Conservation (phyloP, 2,329 filamentous ascomycete genomes). For the Calonectria hongkongensis region DNA sequence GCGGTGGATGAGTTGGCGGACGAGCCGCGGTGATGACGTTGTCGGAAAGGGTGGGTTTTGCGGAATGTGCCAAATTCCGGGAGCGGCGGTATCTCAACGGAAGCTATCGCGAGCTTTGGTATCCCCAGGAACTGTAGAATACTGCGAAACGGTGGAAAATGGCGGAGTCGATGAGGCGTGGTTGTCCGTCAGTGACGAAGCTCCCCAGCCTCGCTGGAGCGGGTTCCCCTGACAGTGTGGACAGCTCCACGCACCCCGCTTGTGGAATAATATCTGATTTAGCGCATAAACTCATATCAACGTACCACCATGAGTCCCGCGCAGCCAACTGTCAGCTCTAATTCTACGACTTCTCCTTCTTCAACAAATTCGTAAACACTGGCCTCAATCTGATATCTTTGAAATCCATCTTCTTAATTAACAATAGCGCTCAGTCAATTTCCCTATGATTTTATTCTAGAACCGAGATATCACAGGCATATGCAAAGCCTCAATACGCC, state of each 20-base stretch:
- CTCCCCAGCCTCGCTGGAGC: constrained; percentile 55
- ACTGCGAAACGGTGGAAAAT: constrained; percentile 34
- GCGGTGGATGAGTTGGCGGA: constrained; percentile 38
- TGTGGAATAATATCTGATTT: constrained; percentile 53
- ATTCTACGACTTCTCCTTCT: background rate
- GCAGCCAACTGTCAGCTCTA: background rate
- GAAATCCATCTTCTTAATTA: background rate
- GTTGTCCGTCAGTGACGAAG: constrained; percentile 55
- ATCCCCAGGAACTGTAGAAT: constrained; percentile 43
- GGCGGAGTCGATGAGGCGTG: constrained; percentile 37
- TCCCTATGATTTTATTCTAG: background rate
- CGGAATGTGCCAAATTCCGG: constrained; percentile 27
- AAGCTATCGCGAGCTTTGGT: constrained; percentile 39
- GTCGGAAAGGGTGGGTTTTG: constrained; percentile 21
- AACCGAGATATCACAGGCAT: background rate
- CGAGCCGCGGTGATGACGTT: constrained; percentile 32
- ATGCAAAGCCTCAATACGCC: background rate
- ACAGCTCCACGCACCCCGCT: constrained; percentile 50
- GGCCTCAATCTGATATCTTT: background rate
- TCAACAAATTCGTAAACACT: no score
- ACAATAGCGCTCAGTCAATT: background rate
- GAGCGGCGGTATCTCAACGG: constrained; percentile 14
- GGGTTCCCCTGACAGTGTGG: constrained; percentile 52
- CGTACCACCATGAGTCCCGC: constrained; percentile 27
- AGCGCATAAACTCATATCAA: constrained; percentile 48